These are phyloP conservation scores for Domatiomyces catenatus DNA, from an alignment of 2,329 filamentous ascomycete species.

Conservation along the genomic window DNA sequence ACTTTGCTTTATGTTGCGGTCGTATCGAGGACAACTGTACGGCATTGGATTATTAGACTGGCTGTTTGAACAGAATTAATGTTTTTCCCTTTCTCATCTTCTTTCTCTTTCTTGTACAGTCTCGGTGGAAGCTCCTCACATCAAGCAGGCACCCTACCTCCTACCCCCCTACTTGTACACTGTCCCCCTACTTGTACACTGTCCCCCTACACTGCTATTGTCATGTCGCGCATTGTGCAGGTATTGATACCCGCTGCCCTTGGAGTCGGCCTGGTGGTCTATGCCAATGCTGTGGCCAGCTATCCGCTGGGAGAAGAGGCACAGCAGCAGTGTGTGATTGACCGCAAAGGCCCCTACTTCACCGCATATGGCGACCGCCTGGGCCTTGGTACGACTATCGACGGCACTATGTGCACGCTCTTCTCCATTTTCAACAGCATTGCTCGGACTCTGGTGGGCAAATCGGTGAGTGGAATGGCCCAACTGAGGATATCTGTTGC, in stretches of 20 bases:
- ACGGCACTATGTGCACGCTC: not conserved
- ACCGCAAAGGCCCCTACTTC: not conserved
- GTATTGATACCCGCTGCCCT: not conserved
- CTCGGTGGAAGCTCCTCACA: too few relatives aligned
- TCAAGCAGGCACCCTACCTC: not conserved
- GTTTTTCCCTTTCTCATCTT: too few relatives aligned
- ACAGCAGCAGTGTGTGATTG: not conserved
- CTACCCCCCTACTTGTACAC: too few relatives aligned
- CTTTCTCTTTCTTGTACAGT: too few relatives aligned
- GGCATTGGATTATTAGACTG: too few relatives aligned
- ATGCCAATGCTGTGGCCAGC: not conserved
- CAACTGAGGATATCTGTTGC: not conserved
- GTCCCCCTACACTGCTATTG: not conserved
- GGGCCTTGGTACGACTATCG: not conserved
- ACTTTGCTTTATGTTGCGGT: not conserved
- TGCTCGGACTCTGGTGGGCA: not conserved
- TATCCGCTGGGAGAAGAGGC: not conserved
- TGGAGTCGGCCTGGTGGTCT: not conserved
- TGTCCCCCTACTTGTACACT: too few relatives aligned
- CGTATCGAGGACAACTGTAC: too few relatives aligned
- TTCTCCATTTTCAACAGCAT: not conserved
- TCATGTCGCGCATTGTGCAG: not conserved
- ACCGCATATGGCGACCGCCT: not conserved
- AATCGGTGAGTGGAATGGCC: not conserved
- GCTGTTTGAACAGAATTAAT: too few relatives aligned